Conservation (phyloP, 108 stramenopile species). For the Tribonema minus region DNA sequence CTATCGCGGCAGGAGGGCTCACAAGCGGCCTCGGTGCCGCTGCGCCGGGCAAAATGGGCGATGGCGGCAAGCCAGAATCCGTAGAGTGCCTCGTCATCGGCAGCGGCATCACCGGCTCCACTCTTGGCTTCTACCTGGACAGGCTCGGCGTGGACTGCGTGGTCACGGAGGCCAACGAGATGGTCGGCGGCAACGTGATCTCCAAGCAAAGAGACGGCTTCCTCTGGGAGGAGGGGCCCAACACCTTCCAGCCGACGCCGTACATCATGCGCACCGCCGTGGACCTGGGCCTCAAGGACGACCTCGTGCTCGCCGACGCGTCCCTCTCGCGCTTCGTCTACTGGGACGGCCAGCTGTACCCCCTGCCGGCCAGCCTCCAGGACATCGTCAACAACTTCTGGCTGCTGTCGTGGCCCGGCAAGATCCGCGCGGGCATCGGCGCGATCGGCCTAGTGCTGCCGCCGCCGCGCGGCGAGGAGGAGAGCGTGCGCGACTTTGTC, state of each 20-base stretch:
- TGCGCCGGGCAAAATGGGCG: too few relatives aligned
- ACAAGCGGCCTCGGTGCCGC: too few relatives aligned
- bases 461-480: conserved; percentile 69
- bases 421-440: conserved; percentile 87
- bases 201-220: conserved; percentile 72
- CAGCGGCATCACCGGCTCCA: conserved; percentile 80
- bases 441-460: conserved; percentile 71
- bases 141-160: conserved; percentile 60
- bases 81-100: conserved; percentile 67
- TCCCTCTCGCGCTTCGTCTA: conserved; percentile 52
- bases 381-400: conserved; percentile 68
- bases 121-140: conserved; percentile 71
- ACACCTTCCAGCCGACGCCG: conserved; percentile 81
- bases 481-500: conserved; percentile 87
- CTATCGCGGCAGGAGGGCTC: too few relatives aligned
- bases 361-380: conserved; percentile 79
- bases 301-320: conserved; percentile 80
- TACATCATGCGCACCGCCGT: conserved; percentile 76
- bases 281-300: conserved; percentile 77
- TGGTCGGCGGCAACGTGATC: conserved; percentile 88
- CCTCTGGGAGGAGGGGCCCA: conserved; percentile 92
- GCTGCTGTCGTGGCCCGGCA: conserved; percentile 82
- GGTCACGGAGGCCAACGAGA: conserved; percentile 72
- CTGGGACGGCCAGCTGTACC: conserved; percentile 69
- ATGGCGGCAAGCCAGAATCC: too few relatives aligned